Conservation (phyloP, 2,329 filamentous ascomycete species). For the Cordyceps militaris region DNA sequence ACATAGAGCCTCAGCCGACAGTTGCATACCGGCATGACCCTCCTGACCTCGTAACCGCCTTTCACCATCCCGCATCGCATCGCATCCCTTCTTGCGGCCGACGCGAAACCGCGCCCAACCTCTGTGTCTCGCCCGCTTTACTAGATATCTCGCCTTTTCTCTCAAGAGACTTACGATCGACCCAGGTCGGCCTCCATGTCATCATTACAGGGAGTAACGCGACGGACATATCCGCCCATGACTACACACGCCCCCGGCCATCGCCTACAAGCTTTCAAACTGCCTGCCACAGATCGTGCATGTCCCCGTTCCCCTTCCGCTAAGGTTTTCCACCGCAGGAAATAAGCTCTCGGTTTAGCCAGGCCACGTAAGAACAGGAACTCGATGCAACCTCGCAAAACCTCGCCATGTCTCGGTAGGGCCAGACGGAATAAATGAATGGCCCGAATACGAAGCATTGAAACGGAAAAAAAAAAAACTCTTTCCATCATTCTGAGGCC, state of each 20-base stretch:
- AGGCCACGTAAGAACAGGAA: neutral
- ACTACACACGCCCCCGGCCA: neutral
- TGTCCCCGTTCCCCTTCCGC: neutral
- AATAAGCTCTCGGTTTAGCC: neutral
- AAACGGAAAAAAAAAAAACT: neutral
- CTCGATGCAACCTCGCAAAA: neutral
- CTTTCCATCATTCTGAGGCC: neutral
- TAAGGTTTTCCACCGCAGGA: neutral
- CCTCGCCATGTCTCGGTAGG: neutral
- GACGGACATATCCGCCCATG: neutral
- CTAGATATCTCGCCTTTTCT: neutral
- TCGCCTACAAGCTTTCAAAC: neutral
- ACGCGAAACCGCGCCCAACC: slow-evolving; percentile 8
- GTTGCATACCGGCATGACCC: too few species aligned
- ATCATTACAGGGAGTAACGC: neutral
- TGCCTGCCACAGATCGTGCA: neutral
- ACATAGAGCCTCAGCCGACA: neutral
- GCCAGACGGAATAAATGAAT: neutral
- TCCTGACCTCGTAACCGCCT: neutral
- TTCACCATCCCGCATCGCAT: neutral
- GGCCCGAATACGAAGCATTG: neutral
- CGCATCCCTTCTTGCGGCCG: neutral
- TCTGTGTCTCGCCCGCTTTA: slow-evolving; percentile 3
- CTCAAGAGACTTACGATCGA: neutral
- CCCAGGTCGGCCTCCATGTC: neutral